Evolutionary conservation across 1,284 basidiomycete species (phyloP), one percentile per base, ranked within the genome.

Genomic region (Ustanciosporium gigantosporum): DNA sequence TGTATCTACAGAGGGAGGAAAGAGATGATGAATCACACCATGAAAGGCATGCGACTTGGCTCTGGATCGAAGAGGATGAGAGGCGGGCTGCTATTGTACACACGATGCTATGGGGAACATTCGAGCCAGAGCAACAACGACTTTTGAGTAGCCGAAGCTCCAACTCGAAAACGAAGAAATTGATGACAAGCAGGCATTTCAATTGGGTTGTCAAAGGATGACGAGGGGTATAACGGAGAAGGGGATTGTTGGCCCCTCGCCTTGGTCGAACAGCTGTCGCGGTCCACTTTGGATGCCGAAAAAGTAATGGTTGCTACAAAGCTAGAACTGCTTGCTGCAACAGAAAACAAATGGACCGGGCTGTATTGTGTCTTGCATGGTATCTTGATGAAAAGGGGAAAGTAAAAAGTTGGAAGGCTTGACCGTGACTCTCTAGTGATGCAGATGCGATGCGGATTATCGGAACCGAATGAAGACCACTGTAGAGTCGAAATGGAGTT

Each of bases 391-490:
- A 22, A 22, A 9, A 8, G 6, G 32, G 32, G 8, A 19, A 11
- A 9, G 9, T 11, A 19, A 11, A 35, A 16, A 7, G 9, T 34
- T 34, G 36, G 9, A 9, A 9, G 8, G 36, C 36, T 37, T 37
- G 36, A 21, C 17, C 21, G 36, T 37, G 36, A 37, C 36, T 37
- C 36, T 37, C 36, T 37, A 37, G 36, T 37, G 36, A 37, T 37
- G 36, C 36, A 23, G 36, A 37, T 22, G 36, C 9, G 36, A 23
- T 37, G 36, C 20, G 14, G 21, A 37, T 37, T 37, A 37, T 37
- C 36, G 36, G 24, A 37, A 37, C 36, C 36, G 21, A 22, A 23
- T 21, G 9, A 11, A 9, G 19, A 6, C 36, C 14, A 21, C 36
- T 23, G 9, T 14, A 37, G 36, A 37, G 36, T 21, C 21, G 36